Percentiles rank a stretch among this genome's conserved stretches.
Conservation (phyloP, 768 basidiomycete genomes). For the Lactifluus pinguis region DNA sequence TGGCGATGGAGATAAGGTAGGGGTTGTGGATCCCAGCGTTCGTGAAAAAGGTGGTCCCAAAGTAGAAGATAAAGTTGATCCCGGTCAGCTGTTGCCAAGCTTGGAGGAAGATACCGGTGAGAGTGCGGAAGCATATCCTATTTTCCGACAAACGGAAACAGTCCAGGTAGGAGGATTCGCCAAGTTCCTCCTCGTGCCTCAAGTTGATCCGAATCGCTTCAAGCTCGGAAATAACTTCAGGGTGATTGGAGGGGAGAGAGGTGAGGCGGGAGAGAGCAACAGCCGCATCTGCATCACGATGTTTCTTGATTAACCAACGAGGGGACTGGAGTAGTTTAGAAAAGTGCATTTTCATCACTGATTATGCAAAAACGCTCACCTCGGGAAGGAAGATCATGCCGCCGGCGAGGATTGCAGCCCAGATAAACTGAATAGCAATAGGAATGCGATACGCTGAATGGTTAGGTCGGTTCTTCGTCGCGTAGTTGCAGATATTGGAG, state of each 20-base stretch:
- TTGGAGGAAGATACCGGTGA: conserved; percentile 77
- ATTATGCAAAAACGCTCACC: neutral
- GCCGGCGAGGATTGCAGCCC: conserved; percentile 58
- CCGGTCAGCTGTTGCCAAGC: conserved; percentile 75
- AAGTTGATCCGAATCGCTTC: conserved; percentile 51
- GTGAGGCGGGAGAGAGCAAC: conserved; percentile 57
- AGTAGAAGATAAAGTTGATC: conserved; percentile 63
- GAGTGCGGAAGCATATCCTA: conserved; percentile 59
- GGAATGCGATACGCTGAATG: conserved; percentile 56
- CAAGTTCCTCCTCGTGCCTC: conserved; percentile 51
- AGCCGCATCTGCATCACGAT: conserved; percentile 49
- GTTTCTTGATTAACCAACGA: conserved; percentile 68
- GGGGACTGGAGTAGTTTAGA: conserved; percentile 41
- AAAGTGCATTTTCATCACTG: neutral
- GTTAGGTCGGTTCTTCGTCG: conserved; percentile 17
- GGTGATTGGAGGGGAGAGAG: conserved; percentile 40
- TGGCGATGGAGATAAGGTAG: conserved; percentile 55
- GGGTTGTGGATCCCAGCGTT: conserved; percentile 36
- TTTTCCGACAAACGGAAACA: conserved; percentile 38
- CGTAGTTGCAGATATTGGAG: conserved; percentile 42
- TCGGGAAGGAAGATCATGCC: conserved; percentile 73
- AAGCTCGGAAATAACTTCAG: conserved; percentile 44
- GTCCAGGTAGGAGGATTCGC: conserved; percentile 55
- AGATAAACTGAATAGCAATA: conserved; percentile 69
- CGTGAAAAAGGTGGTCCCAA: conserved; percentile 39